Evolutionary conservation across 2,329 filamentous ascomycete genomes (phyloP), one percentile per base, ranked within the genome.

Genomic region (Calonectria pauciramosa): DNA sequence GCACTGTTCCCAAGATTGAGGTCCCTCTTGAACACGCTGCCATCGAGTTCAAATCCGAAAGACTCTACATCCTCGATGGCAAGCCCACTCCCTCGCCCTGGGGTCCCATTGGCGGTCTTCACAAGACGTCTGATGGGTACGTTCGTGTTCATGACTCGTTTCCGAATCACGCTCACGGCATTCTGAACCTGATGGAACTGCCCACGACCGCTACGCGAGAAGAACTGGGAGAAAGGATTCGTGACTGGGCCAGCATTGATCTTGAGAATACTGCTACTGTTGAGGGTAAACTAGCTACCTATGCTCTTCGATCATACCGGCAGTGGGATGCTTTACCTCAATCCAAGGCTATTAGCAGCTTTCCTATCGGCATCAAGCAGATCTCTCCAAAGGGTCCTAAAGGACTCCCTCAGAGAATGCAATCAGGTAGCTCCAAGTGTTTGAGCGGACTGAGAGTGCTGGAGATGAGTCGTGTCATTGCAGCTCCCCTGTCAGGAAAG

Each of bases 381-480:
- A 69, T 89, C 0, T 65, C 70, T 0, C 66, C 72, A 11, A 71
- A 80, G 1, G 72, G 75, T 0, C 67, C 76, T 2, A 44, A 20
- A 8, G 49, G 59, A 1, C 6, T 75, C 0, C 36, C 73, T 1
- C n/a, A 16, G 3, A 59, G 36, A 1, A 73, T 75, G 56, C n/a
- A 6, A 11, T 10, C 23, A 0, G 68, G 71, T 1, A 76, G 44
- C 11, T n/a, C 47, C 0, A 76, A 73, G 23, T 86, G 85, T 82
- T 78, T 91, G 87, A 49, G 86, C 83, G 93, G 93, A 0, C 87
- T 95, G 78, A 92, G 92, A 71, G 93, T 95, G 8, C 87, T 95
- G 9, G 94, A 95, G 82, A 85, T 95, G 65, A 94, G 92, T 79
- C 91, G 93, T 23, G 91, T 95, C 72, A 94, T 95, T 75, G 93